Percentiles rank a stretch among this genome's conserved stretches.
These are phyloP conservation scores for Kodamaea jinghongensis DNA, from an alignment of 805 yeast species.

Conservation along the genomic window DNA sequence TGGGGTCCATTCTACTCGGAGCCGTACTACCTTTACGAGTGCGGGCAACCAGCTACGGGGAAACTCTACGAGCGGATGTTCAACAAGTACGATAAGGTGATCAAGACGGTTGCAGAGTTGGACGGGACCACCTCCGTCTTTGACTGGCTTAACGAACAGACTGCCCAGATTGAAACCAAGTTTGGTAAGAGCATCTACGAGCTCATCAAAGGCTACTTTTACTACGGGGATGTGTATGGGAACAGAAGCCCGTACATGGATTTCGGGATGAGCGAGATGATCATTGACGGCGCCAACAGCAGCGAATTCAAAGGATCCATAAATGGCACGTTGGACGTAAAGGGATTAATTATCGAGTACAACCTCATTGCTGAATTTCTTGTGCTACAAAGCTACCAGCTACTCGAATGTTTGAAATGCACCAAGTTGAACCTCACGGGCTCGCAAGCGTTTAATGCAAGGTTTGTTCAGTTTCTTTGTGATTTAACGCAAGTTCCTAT, in stretches of 20 bases:
- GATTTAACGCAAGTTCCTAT: constrained; percentile 17
- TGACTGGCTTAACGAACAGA: constrained; percentile 19
- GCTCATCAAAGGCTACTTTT: constrained; percentile 35
- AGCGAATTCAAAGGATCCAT: constrained; percentile 6
- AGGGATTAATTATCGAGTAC: constrained; percentile 41
- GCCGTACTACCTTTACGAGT: constrained; percentile 41
- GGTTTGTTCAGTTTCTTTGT: constrained; percentile 30
- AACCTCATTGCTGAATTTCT: constrained; percentile 48
- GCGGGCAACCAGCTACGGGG: constrained; percentile 62
- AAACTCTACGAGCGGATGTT: constrained; percentile 48
- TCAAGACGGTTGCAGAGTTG: neutral
- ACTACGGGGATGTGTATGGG: constrained; percentile 57
- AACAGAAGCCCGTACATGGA: constrained; percentile 58
- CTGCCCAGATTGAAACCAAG: constrained; percentile 19
- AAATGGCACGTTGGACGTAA: constrained; percentile 27
- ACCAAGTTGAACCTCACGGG: constrained; percentile 46
- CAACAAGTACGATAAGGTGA: constrained; percentile 20
- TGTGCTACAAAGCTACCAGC: constrained; percentile 47
- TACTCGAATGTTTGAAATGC: constrained; percentile 25
- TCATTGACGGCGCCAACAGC: constrained; percentile 44
- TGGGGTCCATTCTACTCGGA: constrained; percentile 59
- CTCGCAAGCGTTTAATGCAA: constrained; percentile 48
- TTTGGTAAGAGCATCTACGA: constrained; percentile 19
- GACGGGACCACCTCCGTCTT: constrained; percentile 10
- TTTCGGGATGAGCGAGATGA: constrained; percentile 46